Base-by-base conservation (phyloP, 2,329 filamentous ascomycete species). In the Aspergillus puulaauensis region DNA sequence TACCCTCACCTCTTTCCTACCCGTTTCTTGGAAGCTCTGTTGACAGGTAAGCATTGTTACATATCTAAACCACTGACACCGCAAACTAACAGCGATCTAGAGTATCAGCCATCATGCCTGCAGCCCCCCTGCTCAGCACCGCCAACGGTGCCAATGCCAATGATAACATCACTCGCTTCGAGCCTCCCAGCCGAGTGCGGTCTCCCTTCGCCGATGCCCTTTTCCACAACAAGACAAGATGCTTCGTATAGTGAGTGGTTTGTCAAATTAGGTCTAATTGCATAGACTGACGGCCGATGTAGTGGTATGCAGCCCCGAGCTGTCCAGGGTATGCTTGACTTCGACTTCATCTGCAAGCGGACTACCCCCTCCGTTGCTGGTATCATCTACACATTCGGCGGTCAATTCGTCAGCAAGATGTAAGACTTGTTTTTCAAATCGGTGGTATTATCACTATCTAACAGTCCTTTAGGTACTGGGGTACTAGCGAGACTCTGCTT, bases 361-460 rank as follows among this genome's bases (percentile, higher is more conserved):
- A 86, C 88, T 76, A 96, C 90, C 60, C 95, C 95, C 65, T 99
- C 95, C 58, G 95, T 99, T 59, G 95, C 95, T 67, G 95, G 93
- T 76, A 98, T 99, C 81, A 98, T 99, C 85, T 99, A 99, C 85
- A 97, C 95, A 70, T 99, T 99, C 75, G 95, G 95, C 77, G 95
- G 95, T 68, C 95, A 99, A 82, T 99, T 99, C 87, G 95, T 99
- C 77, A 97, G 92, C 88, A 99, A 99, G 89, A 98, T 99, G 95
- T 85, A 72, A 69, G 78, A 71, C 27, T 39, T 19, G 24, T 43
- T 4, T 40, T 40, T 17, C n/a, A 9, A n/a, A 15, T 19, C 6
- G 8, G 15, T 31, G 35, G 5, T 31, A 5, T 17, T 6, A 46
- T 12, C n/a, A 19, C 7, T 40, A 31, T 17, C 58, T 65, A 49